Evolutionary conservation across 2,329 filamentous ascomycete genomes (phyloP).

Genomic region (Tolypocladium album): DNA sequence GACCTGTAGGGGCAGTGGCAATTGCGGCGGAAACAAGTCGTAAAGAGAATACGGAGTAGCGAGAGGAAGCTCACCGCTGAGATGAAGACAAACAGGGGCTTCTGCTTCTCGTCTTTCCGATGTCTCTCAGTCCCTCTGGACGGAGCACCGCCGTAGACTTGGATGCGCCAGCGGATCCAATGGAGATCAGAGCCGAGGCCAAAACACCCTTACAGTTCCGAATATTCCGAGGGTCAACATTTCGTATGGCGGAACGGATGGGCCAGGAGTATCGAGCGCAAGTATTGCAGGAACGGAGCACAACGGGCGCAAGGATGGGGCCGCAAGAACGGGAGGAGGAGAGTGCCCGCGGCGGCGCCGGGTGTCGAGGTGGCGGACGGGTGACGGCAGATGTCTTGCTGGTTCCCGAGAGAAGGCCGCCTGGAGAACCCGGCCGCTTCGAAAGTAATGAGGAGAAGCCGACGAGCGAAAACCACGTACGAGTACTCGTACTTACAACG

Average conservation of each 20-base stretch:
- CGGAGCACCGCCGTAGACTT: neutral
- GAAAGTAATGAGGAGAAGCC: neutral
- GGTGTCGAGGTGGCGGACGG: neutral
- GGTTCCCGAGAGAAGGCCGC: neutral
- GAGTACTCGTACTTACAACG: too few species aligned
- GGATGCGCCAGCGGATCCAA: neutral
- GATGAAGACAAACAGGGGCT: neutral
- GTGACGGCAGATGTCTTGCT: neutral
- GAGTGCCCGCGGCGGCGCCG: too few species aligned
- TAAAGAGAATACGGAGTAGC: neutral
- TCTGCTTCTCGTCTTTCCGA: neutral
- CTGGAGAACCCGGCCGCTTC: neutral
- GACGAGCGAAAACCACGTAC: too few species aligned
- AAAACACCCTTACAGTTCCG: neutral
- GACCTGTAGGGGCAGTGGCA: neutral
- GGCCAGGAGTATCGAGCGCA: neutral
- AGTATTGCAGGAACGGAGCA: neutral
- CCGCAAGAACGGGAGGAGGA: neutral
- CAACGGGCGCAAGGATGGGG: too few species aligned
- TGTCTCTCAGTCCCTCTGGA: neutral
- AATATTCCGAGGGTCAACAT: neutral
- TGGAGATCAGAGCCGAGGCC: neutral
- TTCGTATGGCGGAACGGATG: neutral
- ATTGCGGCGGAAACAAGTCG: neutral
- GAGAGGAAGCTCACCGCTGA: neutral